A percentile compares a stretch with the other conserved stretches of the same genome.
Evolutionary conservation across 1,284 basidiomycete genomes (phyloP).

Genomic region (Fomitopsis betulina): DNA sequence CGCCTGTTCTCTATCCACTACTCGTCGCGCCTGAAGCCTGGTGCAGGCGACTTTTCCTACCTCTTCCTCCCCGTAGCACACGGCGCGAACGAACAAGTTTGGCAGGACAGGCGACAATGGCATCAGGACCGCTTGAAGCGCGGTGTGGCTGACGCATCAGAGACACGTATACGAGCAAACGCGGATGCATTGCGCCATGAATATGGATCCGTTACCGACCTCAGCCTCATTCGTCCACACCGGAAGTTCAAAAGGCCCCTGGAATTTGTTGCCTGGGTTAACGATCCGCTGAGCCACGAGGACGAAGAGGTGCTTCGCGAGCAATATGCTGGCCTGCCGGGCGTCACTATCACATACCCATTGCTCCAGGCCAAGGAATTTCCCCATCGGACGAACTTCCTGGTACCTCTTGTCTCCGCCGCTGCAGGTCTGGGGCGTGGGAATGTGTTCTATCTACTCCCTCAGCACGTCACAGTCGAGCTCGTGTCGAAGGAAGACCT

Average conservation of each 20-base stretch:
- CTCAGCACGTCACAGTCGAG: constrained; percentile 38
- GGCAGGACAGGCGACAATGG: constrained; percentile 51
- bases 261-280: constrained; percentile 54
- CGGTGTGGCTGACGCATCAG: constrained; percentile 3
- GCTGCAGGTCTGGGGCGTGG: constrained; percentile 16
- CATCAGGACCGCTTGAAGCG: constrained; percentile 10
- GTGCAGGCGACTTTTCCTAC: constrained; percentile 53
- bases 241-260: constrained; percentile 40
- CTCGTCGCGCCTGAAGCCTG: constrained; percentile 43
- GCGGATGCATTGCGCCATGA: constrained; percentile 40
- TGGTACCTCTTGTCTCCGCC: constrained; percentile 38
- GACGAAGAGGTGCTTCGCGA: constrained; percentile 42
- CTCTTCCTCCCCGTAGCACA: constrained; percentile 44
- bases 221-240: constrained; percentile 46
- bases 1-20: constrained; percentile 55
- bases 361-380: constrained; percentile 49
- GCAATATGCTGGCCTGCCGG: constrained; percentile 28
- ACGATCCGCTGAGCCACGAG: constrained; percentile 38
- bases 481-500: constrained; percentile 48
- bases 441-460: constrained; percentile 35
- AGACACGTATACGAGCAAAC: constrained; percentile 17
- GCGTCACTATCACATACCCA: constrained; percentile 50
- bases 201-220: constrained; percentile 44
- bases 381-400: constrained; percentile 54
- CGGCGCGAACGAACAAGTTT: constrained; percentile 30